Evolutionary conservation across 176 grass and related monocot genomes (phyloP).

Genomic region (Raddia distichophylla): DNA sequence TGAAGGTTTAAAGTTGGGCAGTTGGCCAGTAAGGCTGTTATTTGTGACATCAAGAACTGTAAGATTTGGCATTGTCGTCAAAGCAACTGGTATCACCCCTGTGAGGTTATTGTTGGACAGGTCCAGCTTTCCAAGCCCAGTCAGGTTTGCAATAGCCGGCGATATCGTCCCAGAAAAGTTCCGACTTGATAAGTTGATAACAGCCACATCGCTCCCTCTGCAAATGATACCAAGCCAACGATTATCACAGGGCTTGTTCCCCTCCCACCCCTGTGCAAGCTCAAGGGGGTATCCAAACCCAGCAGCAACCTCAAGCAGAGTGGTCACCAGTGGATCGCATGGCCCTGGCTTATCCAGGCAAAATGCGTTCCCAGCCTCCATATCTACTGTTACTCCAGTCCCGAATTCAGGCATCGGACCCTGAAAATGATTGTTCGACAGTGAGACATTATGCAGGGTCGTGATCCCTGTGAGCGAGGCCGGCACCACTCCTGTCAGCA

Average conservation of each 20-base stretch:
- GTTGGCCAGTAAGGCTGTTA: constrained; percentile 67
- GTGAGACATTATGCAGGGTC: constrained; percentile 46
- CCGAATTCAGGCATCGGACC: constrained; percentile 58
- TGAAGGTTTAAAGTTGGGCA: constrained; percentile 61
- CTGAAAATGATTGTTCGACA: constrained; percentile 85
- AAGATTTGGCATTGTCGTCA: constrained; percentile 58
- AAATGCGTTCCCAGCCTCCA: constrained; percentile 60
- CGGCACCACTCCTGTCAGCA: constrained; percentile 66
- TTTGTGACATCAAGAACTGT: constrained; percentile 69
- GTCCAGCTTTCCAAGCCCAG: constrained; percentile 53
- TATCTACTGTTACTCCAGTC: constrained; percentile 24
- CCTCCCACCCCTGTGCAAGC: constrained; percentile 59
- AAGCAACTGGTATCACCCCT: constrained; percentile 58
- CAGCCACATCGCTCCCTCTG: constrained; percentile 28
- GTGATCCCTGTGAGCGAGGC: constrained; percentile 43
- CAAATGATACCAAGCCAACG: constrained; percentile 67
- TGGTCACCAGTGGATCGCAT: constrained; percentile 54
- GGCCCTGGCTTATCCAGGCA: constrained; percentile 46
- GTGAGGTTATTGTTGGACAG: constrained; percentile 71
- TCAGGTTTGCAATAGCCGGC: constrained; percentile 66
- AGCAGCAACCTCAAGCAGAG: constrained; percentile 66
- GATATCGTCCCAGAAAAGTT: constrained; percentile 75
- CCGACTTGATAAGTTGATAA: constrained; percentile 60
- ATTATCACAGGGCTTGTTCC: constrained; percentile 57
- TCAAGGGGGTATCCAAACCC: constrained; percentile 74